These are phyloP conservation scores for Metschnikowia gruessii DNA, from an alignment of 805 yeast species.

Conservation along the genomic window DNA sequence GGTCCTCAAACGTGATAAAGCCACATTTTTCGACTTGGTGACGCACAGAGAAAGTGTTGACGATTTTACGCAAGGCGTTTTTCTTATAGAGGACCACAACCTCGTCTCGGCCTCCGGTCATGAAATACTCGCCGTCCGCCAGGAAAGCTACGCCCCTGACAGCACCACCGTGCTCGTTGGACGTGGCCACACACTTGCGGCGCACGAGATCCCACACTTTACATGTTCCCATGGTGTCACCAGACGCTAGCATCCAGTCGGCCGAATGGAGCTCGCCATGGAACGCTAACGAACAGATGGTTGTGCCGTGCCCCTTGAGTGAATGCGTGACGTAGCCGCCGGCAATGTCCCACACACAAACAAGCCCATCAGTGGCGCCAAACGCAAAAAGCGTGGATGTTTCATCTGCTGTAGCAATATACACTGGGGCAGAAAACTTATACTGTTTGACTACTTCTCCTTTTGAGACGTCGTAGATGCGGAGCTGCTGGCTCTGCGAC, in stretches of 20 bases:
- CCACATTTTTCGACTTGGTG: constrained; percentile 75
- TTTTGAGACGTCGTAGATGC: constrained; percentile 53
- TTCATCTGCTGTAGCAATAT: constrained; percentile 69
- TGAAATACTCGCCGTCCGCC: constrained; percentile 49
- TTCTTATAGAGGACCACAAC: constrained; percentile 60
- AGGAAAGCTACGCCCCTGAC: constrained; percentile 79
- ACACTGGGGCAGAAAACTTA: constrained; percentile 76
- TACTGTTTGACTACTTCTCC: constrained; percentile 45
- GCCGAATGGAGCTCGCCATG: constrained; percentile 65
- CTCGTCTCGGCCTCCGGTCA: constrained; percentile 90
- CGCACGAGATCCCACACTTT: constrained; percentile 67
- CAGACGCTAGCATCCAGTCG: constrained; percentile 77
- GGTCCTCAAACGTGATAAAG: constrained; percentile 38
- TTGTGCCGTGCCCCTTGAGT: constrained; percentile 89
- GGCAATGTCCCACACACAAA: constrained; percentile 88
- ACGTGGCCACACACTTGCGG: constrained; percentile 60
- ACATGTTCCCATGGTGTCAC: constrained; percentile 56
- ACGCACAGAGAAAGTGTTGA: constrained; percentile 66
- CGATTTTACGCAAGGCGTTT: constrained; percentile 46
- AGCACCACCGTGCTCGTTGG: constrained; percentile 76
- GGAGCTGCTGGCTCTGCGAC: constrained; percentile 80
- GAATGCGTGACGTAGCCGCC: constrained; percentile 87
- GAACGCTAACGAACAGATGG: constrained; percentile 71
- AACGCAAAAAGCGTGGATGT: constrained; percentile 86
- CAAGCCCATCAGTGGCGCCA: constrained; percentile 93